Conservation (phyloP, 164 flowering plant genomes). For the Vitis rotundifolia region DNA sequence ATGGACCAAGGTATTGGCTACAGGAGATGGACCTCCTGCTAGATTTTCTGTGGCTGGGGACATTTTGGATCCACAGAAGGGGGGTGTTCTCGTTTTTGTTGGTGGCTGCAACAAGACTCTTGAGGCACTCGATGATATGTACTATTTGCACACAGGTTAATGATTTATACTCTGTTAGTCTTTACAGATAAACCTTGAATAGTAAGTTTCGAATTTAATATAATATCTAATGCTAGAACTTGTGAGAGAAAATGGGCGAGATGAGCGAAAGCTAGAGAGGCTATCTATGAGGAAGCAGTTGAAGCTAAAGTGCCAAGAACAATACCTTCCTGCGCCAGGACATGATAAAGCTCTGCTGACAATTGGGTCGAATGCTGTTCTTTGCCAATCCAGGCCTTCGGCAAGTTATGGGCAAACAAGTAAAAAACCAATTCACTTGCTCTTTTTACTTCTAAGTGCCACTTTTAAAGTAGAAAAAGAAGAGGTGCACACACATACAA, state of each 20-base stretch:
- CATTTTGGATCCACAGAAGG: conserved; percentile 63
- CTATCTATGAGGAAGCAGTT: conserved; percentile 82
- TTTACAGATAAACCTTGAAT: too few species aligned
- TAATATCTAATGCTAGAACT: conserved; percentile 47
- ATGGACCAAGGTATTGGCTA: conserved; percentile 68
- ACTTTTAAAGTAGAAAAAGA: too few species aligned
- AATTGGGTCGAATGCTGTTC: conserved; percentile 23
- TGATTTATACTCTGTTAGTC: too few species aligned
- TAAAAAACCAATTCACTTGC: conserved; percentile 21
- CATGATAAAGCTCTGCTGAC: conserved; percentile 35
- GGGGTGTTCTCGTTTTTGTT: conserved; percentile 68
- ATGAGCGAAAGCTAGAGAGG: conserved; percentile 63
- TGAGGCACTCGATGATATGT: conserved; percentile 95
- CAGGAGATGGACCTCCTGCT: conserved; percentile 82
- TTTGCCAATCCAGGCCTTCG: conserved; percentile 31
- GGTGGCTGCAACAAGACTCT: conserved; percentile 92
- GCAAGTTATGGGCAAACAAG: conserved; percentile 43
- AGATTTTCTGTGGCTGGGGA: conserved; percentile 96
- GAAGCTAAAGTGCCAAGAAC: conserved; percentile 81
- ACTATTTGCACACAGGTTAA: conserved; percentile 83
- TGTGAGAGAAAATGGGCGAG: conserved; percentile 39
- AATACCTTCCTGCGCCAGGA: conserved; percentile 32
- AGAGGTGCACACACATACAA: too few species aligned
- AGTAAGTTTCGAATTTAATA: conserved; percentile 1
- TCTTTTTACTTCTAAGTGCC: background rate